phyloP scores from a whole-genome alignment of 768 basidiomycete genomes.

The Leccinum fibrillosum region DNA sequence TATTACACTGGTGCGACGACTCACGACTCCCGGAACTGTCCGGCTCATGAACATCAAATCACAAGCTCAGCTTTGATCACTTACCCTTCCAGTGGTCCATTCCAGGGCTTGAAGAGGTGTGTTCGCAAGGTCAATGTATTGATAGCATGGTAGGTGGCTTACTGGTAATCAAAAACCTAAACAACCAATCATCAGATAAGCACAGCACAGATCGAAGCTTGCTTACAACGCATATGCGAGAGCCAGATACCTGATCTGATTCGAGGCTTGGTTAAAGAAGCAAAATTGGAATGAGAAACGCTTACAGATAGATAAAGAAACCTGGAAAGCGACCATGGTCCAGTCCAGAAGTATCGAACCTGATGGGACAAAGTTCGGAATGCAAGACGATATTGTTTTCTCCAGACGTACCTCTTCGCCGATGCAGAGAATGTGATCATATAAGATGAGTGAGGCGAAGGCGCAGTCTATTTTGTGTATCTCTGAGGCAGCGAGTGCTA shows the following conservation, averaged over 20 bases:
- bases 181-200: not conserved
- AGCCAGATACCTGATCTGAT: slow-evolving; percentile 7
- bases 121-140: not conserved
- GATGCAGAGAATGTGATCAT: slow-evolving; percentile 5
- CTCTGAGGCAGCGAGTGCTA: not conserved
- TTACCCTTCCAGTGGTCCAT: not conserved
- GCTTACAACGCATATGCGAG: slow-evolving; percentile 4
- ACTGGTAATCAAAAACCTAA: not conserved
- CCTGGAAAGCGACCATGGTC: slow-evolving; percentile 6
- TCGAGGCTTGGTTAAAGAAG: not conserved
- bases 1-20: not conserved
- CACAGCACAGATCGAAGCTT: not conserved
- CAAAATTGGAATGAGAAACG: not conserved
- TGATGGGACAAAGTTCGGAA: not conserved
- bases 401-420: slow-evolving; percentile 2
- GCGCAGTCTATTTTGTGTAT: not conserved
- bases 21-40: slow-evolving; percentile 1
- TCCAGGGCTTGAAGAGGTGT: not conserved
- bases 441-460: slow-evolving; percentile 1
- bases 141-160: not conserved
- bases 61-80: not conserved
- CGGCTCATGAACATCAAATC: not conserved
- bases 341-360: slow-evolving; percentile 5
- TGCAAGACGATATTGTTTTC: not conserved
- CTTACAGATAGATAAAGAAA: slow-evolving; percentile 4